phyloP scores from a whole-genome alignment of 148 eudicot genomes.

The Bassia scoparia region DNA sequence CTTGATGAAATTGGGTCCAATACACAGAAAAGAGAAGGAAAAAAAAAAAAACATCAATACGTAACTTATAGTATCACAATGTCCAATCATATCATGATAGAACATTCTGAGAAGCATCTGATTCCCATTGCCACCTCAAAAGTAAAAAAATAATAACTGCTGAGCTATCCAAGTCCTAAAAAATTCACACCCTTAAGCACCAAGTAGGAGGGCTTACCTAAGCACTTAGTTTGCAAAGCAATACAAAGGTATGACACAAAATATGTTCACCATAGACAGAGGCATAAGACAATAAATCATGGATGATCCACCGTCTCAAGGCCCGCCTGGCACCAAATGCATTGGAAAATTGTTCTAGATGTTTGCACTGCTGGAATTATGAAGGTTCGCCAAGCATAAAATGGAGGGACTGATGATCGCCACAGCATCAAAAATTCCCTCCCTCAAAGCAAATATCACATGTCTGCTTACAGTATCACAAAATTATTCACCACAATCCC shows the following conservation, averaged over 20 bases:
- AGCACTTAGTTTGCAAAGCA: slow-evolving; percentile 28
- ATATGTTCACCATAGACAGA: slow-evolving; percentile 26
- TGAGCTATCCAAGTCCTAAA: slow-evolving; percentile 6
- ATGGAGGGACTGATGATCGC: slow-evolving; percentile 29
- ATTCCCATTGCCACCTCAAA: neutral
- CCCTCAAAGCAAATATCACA: slow-evolving; percentile 32
- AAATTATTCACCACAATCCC: slow-evolving; percentile 27
- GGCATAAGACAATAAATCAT: slow-evolving; percentile 38
- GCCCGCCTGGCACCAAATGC: slow-evolving; percentile 37
- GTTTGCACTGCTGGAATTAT: slow-evolving; percentile 27
- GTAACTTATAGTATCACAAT: neutral
- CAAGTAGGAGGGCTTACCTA: slow-evolving; percentile 31
- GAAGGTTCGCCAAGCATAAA: slow-evolving; percentile 25
- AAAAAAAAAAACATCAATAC: neutral
- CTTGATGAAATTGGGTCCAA: neutral
- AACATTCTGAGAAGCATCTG: neutral
- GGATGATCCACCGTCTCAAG: slow-evolving; percentile 40
- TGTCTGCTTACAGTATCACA: slow-evolving; percentile 31
- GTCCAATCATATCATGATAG: neutral
- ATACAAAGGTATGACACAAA: slow-evolving; percentile 31
- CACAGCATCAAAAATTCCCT: slow-evolving; percentile 35
- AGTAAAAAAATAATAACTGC: neutral
- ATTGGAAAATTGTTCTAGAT: slow-evolving; percentile 28
- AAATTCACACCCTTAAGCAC: slow-evolving; percentile 20
- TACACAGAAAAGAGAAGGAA: no score